These are phyloP conservation scores for Coccomyxa sp. DNA, from an alignment of 139 green algal genomes.

Conservation along the genomic window DNA sequence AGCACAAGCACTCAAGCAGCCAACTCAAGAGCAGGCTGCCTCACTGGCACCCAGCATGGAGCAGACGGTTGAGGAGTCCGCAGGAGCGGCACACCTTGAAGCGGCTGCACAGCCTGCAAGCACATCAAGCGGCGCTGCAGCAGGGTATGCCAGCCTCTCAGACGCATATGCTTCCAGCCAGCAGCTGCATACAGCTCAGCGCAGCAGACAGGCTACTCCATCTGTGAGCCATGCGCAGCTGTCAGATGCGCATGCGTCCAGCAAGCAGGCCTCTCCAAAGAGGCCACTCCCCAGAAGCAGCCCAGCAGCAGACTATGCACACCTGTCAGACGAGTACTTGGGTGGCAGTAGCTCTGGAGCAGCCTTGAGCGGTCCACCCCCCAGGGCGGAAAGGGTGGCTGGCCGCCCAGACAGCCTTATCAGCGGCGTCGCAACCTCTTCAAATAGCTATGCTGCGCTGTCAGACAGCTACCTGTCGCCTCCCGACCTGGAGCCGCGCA, in stretches of 20 bases:
- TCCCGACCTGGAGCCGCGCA: neutral
- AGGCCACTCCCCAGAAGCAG: neutral
- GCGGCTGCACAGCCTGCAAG: neutral
- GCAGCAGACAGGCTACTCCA: neutral
- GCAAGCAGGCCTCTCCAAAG: neutral
- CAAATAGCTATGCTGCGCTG: conserved; percentile 10
- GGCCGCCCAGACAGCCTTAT: neutral
- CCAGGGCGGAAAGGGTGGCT: neutral
- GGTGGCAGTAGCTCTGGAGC: neutral
- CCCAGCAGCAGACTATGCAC: neutral
- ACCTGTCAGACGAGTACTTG: neutral
- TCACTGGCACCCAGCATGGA: too few relatives aligned
- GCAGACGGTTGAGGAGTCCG: too few relatives aligned
- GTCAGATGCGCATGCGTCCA: neutral
- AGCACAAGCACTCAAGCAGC: too few relatives aligned
- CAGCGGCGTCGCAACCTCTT: neutral
- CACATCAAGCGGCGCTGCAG: neutral
- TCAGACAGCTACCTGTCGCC: conserved; percentile 16
- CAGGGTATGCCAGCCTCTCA: neutral
- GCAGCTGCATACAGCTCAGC: neutral
- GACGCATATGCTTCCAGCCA: neutral
- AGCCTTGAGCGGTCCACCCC: neutral
- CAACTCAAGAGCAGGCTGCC: too few relatives aligned
- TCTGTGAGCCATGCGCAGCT: neutral
- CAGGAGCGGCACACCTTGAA: neutral